Base-by-base conservation (phyloP, 202 grass and related monocot species). In the Panicum hallii region DNA sequence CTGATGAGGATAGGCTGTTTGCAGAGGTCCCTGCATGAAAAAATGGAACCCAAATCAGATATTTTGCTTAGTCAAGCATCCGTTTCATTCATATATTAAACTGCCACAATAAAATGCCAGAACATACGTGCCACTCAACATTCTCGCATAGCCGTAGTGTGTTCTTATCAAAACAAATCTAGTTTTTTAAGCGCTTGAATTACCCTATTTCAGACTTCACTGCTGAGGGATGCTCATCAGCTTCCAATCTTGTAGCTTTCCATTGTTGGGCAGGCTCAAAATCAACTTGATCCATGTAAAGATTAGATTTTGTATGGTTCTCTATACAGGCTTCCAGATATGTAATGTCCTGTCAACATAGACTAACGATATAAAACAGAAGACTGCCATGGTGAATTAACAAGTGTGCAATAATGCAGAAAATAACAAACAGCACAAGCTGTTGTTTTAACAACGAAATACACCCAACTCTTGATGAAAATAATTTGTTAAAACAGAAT, bases 201-300 rank as follows among this genome's bases (percentile, higher is more conserved):
- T 87, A 96, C 97, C 93, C 70, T 49, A 65, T 91, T 76, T 54
- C 77, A 74, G 88, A 93, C 56, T 94, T 96, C 73, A 86, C 66
- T 32, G 81, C 75, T 54, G 90, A 96, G 55, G 86, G 45, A 80
- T 97, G 82, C 58, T 93, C 91, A 83, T 94, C 90, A 71, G 91
- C 87, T 86, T 99, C 97, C 81, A 99, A 83, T 90, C 87, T 94
- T 68, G 72, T 94, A 85, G 97, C 93, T 47, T 63, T 91, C 97
- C 97, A 99, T 67, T 99, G 93, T 60, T 83, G 90, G 64, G 93
- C 68, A 82, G 91, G 97, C 88, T 99, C 93, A 83, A 99, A 99
- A 70, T 99, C 97, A 75, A 99, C 91, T 96, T 99, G 97, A 90
- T 99, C 97, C 93, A 99, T 97, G 79, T 96, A 99, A 91, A 94